Evolutionary conservation across 2,329 filamentous ascomycete species (phyloP).

Genomic region (Aspergillus sp.): DNA sequence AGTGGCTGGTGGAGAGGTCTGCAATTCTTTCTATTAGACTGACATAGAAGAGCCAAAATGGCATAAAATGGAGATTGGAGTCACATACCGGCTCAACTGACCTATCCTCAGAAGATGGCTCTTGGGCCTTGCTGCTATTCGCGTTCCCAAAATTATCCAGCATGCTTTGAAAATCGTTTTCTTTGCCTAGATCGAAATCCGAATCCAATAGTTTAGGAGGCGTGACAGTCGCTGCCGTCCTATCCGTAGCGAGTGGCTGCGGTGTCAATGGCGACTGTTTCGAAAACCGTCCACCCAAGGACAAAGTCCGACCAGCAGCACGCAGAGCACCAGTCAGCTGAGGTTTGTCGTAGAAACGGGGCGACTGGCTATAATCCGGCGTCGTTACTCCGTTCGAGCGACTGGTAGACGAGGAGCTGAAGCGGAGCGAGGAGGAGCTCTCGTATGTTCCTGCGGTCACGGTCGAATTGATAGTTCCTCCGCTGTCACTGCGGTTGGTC

Average conservation of each 20-base stretch:
- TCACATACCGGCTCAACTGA: conserved; percentile 15
- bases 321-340: conserved; percentile 36
- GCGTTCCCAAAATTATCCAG: conserved; percentile 41
- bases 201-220: conserved; percentile 45
- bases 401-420: conserved; percentile 49
- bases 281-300: conserved; percentile 41
- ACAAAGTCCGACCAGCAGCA: conserved; percentile 46
- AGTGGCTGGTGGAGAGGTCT: not conserved
- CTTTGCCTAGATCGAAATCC: conserved; percentile 34
- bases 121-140: conserved; percentile 16
- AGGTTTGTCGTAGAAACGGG: conserved; percentile 34
- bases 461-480: conserved; percentile 41
- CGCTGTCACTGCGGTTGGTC: conserved; percentile 38
- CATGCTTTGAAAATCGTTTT: conserved; percentile 44
- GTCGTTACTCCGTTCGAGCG: conserved; percentile 44
- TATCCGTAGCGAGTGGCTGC: conserved; percentile 13
- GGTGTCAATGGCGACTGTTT: conserved; percentile 19
- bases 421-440: conserved; percentile 43
- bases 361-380: conserved; percentile 31
- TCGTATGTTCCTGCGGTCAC: conserved; percentile 40
- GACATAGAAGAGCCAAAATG: no score
- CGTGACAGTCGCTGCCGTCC: conserved; percentile 44
- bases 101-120: conserved; percentile 18
- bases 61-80: no score
- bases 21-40: not conserved